Evolutionary conservation across 129 eudicot genomes (phyloP), one percentile per base, ranked within the genome.

Genomic region (Ambrosia trifida): DNA sequence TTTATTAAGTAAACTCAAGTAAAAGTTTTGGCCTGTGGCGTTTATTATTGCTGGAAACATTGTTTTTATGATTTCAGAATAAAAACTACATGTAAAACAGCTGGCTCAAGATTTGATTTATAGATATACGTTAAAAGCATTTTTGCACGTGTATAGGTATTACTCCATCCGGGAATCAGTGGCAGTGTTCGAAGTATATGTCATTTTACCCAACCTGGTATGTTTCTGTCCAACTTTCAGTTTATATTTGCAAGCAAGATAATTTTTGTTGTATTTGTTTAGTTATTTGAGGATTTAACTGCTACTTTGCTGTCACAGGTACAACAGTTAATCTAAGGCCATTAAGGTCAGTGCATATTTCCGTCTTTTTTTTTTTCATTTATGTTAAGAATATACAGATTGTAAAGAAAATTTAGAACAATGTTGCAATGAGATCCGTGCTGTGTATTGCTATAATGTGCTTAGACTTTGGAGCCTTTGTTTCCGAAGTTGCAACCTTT

Each of bases 301-400:
- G 28, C 68, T 33, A 7, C 52, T 47, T 63, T 20, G 50, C 17
- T 64, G 58, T 66, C n/a, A 69, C 80, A 87, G 93, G 93, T 35
- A 46, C 68, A 32, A 24, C 78, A 41, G 18, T 50, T 38, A 82
- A 70, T 73, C 35, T 75, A 62, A 77, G 74, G 69, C 87, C 89
- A 33, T 79, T 72, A 73, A 87, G 89, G 94, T 87, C 67, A 76
- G 89, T 60, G 51, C 75, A 58, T 40, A 31, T 13, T 50, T 46
- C 6, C 24, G 4, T 43, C 46, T 32, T 44, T 54, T 69, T 3
- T 11, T 1, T 52, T 6, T 66, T 17, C 3, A 8, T 54, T 35
- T 4, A 0, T 74, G 32, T 17, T 58, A 59, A 36, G 14, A 74
- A 16, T 51, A 24, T 50, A 7, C 16, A 20, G 20, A 52, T 38